Evolutionary conservation across 768 basidiomycete genomes (phyloP), one percentile per base, ranked within the genome.

Genomic region (Lactifluus piperatus): DNA sequence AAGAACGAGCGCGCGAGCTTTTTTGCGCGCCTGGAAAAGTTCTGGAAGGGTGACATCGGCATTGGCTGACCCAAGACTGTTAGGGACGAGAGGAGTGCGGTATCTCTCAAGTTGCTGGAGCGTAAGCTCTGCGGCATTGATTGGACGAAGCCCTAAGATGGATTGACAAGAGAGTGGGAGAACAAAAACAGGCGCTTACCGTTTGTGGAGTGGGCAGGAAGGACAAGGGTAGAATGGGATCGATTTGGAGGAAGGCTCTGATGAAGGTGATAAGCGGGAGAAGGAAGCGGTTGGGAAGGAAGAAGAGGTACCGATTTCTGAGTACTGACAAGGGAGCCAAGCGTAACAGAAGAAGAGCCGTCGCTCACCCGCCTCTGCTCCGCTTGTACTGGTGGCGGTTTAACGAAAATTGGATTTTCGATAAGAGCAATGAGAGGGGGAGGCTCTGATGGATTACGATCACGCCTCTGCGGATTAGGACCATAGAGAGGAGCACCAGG

Each of bases 71-170:
- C 81, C 79, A 39, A 74, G 69, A 20, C 77, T 77, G n/a, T 85
- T 82, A 11, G 88, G 86, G 16, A 89, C 65, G 46, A 91, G 77
- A 6, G 88, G 88, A 1, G 86, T 91, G 72, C 84, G 86, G 75
- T 89, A 91, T 30, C 86, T 77, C 62, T 90, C 87, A 46, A 88
- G 73, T 64, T 86, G 84, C 44, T 85, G 82, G 5, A 91, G 74
- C 16, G 83, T 83, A 58, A 78, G 77, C 71, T 88, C 84, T 20
- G 86, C 83, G 18, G 82, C 75, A 45, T 76, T 81, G 64, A 73
- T 69, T 16, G 74, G 73, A 63, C 68, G 70, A n/a, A 63, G 51
- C 32, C 59, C 41, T 53, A 41, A 66, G 57, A 34, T 67, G 68
- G 20, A 27, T 54, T 18, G 45, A 29, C 44, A 62, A 62, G 68